Evolutionary conservation across 2,329 filamentous ascomycete species (phyloP).

Genomic region (Aureobasidium sp.): DNA sequence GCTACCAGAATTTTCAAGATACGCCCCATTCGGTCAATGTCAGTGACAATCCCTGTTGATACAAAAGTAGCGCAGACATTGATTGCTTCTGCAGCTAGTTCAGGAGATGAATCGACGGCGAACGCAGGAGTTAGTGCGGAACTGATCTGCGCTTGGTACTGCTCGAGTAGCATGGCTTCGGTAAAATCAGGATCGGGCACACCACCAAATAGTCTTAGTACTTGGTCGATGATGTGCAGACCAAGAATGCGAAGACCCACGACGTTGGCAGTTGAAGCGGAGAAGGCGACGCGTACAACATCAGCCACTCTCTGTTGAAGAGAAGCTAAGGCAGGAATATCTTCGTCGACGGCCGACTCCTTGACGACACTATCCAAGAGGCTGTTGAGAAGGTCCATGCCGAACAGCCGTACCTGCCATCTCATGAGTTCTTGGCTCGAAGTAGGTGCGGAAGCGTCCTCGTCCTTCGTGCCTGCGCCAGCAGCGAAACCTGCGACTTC

Average conservation of each 20-base stretch:
- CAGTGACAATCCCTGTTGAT: conserved; percentile 91
- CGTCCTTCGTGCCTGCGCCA: conserved; percentile 50
- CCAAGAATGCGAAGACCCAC: conserved; percentile 85
- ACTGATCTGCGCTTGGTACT: conserved; percentile 97
- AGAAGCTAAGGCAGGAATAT: conserved; percentile 67
- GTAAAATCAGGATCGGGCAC: conserved; percentile 93
- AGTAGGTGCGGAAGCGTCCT: conserved; percentile 31
- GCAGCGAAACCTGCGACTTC: conserved; percentile 92
- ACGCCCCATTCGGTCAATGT: conserved; percentile 96
- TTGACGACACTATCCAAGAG: conserved; percentile 72
- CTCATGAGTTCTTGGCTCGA: conserved; percentile 73
- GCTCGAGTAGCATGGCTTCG: conserved; percentile 92
- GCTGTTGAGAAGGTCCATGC: conserved; percentile 79
- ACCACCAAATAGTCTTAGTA: conserved; percentile 92
- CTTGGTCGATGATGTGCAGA: conserved; percentile 84
- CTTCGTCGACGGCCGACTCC: conserved; percentile 67
- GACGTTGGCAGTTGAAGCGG: conserved; percentile 88
- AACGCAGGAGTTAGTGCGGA: conserved; percentile 95
- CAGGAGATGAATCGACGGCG: conserved; percentile 88
- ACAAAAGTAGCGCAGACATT: conserved; percentile 99
- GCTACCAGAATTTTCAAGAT: conserved; percentile 90
- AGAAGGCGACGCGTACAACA: conserved; percentile 94
- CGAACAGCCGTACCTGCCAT: conserved; percentile 94
- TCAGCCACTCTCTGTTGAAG: conserved; percentile 81
- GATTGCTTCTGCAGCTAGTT: conserved; percentile 89